These are phyloP conservation scores for Kalaharituber pfeilii DNA, from an alignment of 2,329 filamentous ascomycete species.

Conservation along the genomic window DNA sequence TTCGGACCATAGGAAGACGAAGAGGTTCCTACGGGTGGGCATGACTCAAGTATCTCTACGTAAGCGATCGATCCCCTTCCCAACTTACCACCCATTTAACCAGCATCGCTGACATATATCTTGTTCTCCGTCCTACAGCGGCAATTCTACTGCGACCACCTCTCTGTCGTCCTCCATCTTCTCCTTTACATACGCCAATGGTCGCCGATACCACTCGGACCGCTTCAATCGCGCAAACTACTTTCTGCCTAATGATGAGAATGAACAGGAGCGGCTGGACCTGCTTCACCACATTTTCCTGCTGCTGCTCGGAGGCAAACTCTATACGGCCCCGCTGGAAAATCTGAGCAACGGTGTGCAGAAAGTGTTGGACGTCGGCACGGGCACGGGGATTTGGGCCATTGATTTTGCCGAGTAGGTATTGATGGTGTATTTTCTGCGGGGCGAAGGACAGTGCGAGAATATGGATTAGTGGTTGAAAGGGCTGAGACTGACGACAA, in stretches of 20 bases:
- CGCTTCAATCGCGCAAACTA: slow-evolving; percentile 34
- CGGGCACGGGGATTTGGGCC: slow-evolving; percentile 40
- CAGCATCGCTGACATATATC: not conserved
- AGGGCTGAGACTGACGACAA: not conserved
- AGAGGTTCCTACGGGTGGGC: too few species aligned
- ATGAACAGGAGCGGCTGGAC: slow-evolving; percentile 41
- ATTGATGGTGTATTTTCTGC: not conserved
- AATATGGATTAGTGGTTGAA: not conserved
- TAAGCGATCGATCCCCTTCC: not conserved
- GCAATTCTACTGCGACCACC: not conserved
- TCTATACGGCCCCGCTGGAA: slow-evolving; percentile 32
- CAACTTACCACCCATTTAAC: not conserved
- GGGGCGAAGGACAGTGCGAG: not conserved
- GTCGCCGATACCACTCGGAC: slow-evolving; percentile 40
- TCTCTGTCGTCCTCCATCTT: not conserved
- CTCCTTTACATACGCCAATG: slow-evolving; percentile 31
- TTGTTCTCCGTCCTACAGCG: not conserved
- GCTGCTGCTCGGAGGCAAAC: slow-evolving; percentile 31
- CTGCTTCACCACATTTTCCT: slow-evolving; percentile 38
- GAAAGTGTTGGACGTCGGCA: slow-evolving; percentile 34
- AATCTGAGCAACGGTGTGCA: too few species aligned
- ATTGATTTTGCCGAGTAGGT: slow-evolving; percentile 23
- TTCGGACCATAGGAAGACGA: too few species aligned
- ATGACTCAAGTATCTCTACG: not conserved
- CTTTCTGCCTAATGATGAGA: slow-evolving; percentile 43